These are phyloP conservation scores for Lomentospora prolificans DNA, from an alignment of 2,329 filamentous ascomycete genomes.

Conservation along the genomic window DNA sequence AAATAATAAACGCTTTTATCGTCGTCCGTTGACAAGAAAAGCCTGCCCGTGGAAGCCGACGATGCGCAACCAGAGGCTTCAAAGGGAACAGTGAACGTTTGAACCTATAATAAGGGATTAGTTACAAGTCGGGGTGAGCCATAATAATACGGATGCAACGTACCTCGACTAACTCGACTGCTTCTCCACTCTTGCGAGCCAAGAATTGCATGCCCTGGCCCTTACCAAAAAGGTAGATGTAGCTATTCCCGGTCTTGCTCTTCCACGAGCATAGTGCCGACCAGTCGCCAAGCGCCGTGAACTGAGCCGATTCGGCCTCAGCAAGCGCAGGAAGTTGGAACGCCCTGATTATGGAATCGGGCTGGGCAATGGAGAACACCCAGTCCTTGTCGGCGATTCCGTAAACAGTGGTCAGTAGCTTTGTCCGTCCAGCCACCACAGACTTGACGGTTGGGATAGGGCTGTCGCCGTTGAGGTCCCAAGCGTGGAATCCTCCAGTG, in stretches of 20 bases:
- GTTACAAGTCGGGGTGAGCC: neutral
- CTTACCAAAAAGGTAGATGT: slow-evolving; percentile 37
- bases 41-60: slow-evolving; percentile 21
- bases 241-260: slow-evolving; percentile 29
- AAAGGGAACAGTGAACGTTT: slow-evolving; percentile 30
- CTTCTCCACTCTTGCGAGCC: slow-evolving; percentile 18
- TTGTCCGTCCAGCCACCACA: slow-evolving; percentile 30
- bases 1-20: slow-evolving; percentile 27
- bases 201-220: slow-evolving; percentile 27
- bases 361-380: slow-evolving; percentile 29
- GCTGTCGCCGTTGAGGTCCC: slow-evolving; percentile 20
- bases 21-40: slow-evolving; percentile 31
- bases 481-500: slow-evolving; percentile 31
- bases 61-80: slow-evolving; percentile 34
- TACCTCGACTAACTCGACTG: slow-evolving; percentile 28
- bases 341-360: slow-evolving; percentile 30
- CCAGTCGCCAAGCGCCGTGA: slow-evolving; percentile 33
- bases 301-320: slow-evolving; percentile 21
- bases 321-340: slow-evolving; percentile 24
- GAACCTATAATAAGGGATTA: slow-evolving; percentile 19
- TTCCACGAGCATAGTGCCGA: slow-evolving; percentile 36
- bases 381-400: slow-evolving; percentile 25
- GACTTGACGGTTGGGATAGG: slow-evolving; percentile 22
- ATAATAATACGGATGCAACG: neutral
- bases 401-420: slow-evolving; percentile 30